A percentile compares a stretch with the other conserved stretches of the same genome.
These are phyloP conservation scores for Populus deltoides DNA, from an alignment of 345 rosid genomes.

Conservation along the genomic window DNA sequence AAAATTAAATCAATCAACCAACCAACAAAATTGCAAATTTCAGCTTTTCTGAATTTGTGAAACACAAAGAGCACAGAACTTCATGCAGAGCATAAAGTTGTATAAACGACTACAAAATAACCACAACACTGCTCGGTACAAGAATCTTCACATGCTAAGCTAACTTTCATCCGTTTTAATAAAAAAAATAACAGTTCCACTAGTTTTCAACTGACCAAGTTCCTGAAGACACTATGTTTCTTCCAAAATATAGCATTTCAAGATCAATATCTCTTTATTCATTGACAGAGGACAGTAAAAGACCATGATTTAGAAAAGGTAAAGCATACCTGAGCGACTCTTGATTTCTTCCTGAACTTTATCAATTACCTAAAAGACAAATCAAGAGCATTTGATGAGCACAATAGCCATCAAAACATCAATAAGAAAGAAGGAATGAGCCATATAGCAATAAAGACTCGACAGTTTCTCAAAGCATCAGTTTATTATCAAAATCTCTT, in stretches of 20 bases:
- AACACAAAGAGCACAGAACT: not conserved
- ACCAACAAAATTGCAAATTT: not conserved
- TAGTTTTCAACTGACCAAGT: not conserved
- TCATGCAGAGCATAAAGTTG: not conserved
- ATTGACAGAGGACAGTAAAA: not conserved
- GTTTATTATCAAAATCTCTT: not conserved
- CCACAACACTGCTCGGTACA: not conserved
- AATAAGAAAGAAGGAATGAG: not conserved
- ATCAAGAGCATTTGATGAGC: constrained; percentile 12
- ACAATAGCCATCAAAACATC: not conserved
- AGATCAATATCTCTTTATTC: not conserved
- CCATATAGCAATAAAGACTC: not conserved
- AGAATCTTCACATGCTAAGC: not conserved
- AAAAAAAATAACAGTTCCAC: not conserved
- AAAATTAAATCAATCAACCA: not conserved
- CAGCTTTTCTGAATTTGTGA: not conserved
- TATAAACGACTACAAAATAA: not conserved
- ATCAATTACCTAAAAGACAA: constrained; percentile 63
- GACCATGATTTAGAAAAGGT: not conserved
- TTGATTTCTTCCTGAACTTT: constrained; percentile 84
- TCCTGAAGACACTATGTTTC: constrained; percentile 1
- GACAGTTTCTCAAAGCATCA: not conserved
- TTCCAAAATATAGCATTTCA: not conserved
- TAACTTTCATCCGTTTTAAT: not conserved
- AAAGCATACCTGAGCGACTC: constrained; percentile 55